A percentile compares a stretch with the other conserved stretches of the same genome.
Conservation (phyloP, 352 stramenopile species). For the Globisporangium cederbergense region DNA sequence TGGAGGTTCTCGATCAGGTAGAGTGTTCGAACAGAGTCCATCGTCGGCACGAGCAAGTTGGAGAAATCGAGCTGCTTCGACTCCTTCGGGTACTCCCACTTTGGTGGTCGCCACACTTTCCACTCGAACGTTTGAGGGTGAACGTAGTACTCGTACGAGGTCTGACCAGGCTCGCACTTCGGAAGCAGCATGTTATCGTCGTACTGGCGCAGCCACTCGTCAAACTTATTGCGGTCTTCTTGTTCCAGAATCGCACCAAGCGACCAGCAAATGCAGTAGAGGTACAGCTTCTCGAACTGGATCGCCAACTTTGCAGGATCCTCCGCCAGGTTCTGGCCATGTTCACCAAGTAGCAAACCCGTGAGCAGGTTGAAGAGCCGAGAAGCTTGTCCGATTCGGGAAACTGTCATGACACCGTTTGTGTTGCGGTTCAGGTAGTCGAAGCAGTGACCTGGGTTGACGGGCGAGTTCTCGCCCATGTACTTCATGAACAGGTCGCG, state of each 20-base stretch:
- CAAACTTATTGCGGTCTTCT: constrained; percentile 95
- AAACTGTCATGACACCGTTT: constrained; percentile 92
- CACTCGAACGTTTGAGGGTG: constrained; percentile 91
- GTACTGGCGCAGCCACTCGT: constrained; percentile 93
- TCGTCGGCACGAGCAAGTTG: constrained; percentile 97
- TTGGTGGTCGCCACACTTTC: constrained; percentile 93
- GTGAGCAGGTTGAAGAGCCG: constrained; percentile 87
- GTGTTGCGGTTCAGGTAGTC: constrained; percentile 95
- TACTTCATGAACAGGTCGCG: constrained; percentile 94
- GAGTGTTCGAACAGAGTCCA: constrained; percentile 96
- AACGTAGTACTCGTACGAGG: constrained; percentile 93
- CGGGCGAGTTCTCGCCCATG: constrained; percentile 92
- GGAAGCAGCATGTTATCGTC: constrained; percentile 91
- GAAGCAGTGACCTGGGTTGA: constrained; percentile 94
- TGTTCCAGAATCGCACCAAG: constrained; percentile 95
- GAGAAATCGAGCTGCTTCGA: constrained; percentile 95
- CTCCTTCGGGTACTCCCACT: constrained; percentile 94
- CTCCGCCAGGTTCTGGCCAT: constrained; percentile 62
- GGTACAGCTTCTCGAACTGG: constrained; percentile 94
- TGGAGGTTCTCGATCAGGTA: constrained; percentile 92
- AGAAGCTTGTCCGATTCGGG: constrained; percentile 85
- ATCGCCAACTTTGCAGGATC: constrained; percentile 65
- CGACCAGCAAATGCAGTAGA: constrained; percentile 97
- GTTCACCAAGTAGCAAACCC: constrained; percentile 86
- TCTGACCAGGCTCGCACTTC: constrained; percentile 86